Evolutionary conservation across 148 eudicot genomes (phyloP).

Genomic region (Spergularia bocconei): DNA sequence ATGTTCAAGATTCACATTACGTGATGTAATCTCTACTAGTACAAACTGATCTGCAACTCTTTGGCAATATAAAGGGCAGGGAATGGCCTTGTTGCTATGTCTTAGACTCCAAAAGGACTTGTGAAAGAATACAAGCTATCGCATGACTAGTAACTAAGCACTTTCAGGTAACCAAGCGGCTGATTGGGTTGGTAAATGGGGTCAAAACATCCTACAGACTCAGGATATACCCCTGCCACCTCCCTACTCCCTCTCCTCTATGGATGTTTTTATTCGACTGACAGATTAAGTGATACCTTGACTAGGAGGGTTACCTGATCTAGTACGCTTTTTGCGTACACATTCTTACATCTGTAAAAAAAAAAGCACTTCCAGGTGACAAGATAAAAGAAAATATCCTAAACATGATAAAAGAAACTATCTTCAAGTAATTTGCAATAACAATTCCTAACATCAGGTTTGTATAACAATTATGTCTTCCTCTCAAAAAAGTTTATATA

Average conservation of each 20-base stretch:
- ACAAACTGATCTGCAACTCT: not conserved
- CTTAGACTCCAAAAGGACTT: not conserved
- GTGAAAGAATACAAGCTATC: not conserved
- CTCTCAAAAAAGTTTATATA: too few relatives aligned
- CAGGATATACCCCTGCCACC: too few relatives aligned
- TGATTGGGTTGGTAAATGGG: too few relatives aligned
- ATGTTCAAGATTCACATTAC: not conserved
- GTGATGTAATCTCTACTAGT: not conserved
- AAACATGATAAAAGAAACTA: not conserved
- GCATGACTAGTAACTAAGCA: not conserved
- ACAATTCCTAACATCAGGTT: too few relatives aligned
- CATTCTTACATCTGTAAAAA: too few relatives aligned
- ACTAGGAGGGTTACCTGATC: too few relatives aligned
- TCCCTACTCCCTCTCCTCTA: too few relatives aligned
- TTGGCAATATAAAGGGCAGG: not conserved
- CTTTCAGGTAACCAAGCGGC: not conserved
- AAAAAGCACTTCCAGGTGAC: not conserved
- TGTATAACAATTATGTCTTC: too few relatives aligned
- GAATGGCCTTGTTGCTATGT: not conserved
- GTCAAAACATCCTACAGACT: too few relatives aligned
- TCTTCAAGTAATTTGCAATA: not conserved
- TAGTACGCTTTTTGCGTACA: too few relatives aligned
- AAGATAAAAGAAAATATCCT: not conserved
- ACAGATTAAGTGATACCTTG: too few relatives aligned
- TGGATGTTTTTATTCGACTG: too few relatives aligned